Conservation (phyloP, 495 filamentous ascomycete species). For the Hypoxylon perforatum region DNA sequence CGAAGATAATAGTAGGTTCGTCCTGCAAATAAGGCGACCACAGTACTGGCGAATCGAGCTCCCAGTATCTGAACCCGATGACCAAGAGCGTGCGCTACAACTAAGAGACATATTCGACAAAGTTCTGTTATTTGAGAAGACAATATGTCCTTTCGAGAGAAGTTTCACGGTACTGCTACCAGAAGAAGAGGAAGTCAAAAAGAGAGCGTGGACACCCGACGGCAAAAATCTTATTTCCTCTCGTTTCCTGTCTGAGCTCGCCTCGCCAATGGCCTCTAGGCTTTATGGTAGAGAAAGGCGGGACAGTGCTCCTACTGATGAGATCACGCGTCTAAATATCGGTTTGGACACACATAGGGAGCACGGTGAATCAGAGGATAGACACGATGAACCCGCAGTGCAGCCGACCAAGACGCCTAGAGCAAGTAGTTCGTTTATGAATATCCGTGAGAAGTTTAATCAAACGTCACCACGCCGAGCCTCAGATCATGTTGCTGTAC, state of each 20-base stretch:
- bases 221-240: slow-evolving; percentile 54
- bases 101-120: slow-evolving; percentile 75
- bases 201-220: slow-evolving; percentile 75
- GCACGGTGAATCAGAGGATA: background rate
- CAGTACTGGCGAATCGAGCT: slow-evolving; percentile 92
- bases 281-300: slow-evolving; percentile 28
- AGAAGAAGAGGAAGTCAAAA: slow-evolving; percentile 70
- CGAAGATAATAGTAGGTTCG: slow-evolving; percentile 79
- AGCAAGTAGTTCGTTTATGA: background rate
- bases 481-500: background rate
- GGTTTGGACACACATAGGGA: background rate
- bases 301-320: slow-evolving; percentile 14
- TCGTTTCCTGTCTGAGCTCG: slow-evolving; percentile 28
- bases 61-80: slow-evolving; percentile 68
- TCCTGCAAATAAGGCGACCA: slow-evolving; percentile 79
- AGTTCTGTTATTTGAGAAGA: slow-evolving; percentile 85
- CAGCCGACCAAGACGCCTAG: background rate
- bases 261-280: slow-evolving; percentile 19
- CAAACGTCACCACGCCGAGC: background rate
- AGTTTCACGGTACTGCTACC: slow-evolving; percentile 81
- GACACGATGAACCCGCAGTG: background rate
- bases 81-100: slow-evolving; percentile 67
- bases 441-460: background rate
- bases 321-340: slow-evolving; percentile 5
- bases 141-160: slow-evolving; percentile 84